A percentile compares a stretch with the other conserved stretches of the same genome.
phyloP scores from a whole-genome alignment of 495 filamentous ascomycete genomes.

The Penicillium lividum region DNA sequence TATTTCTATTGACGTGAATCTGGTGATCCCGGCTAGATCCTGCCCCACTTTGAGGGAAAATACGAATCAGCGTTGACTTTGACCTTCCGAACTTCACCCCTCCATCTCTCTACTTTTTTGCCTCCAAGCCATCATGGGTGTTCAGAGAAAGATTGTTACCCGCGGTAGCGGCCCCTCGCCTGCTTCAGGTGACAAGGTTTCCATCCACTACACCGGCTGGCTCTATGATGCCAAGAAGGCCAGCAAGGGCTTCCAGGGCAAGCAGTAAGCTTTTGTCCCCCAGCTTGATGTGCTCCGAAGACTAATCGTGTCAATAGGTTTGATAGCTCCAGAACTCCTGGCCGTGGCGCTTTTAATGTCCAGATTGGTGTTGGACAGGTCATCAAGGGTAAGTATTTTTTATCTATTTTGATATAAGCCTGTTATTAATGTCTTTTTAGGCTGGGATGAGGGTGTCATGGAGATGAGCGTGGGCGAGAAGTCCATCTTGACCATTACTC shows the following conservation, averaged over 20 bases:
- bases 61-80: conserved; percentile 5
- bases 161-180: conserved; percentile 59
- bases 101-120: background rate
- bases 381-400: conserved; percentile 66
- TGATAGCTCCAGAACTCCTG: conserved; percentile 63
- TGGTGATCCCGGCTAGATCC: background rate
- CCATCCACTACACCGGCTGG: conserved; percentile 83
- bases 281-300: no score
- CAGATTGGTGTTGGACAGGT: conserved; percentile 73
- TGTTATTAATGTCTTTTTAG: conserved; percentile 40
- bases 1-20: background rate
- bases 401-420: background rate
- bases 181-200: conserved; percentile 63
- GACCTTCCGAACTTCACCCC: conserved; percentile 1
- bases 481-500: conserved; percentile 74
- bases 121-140: conserved; percentile 50
- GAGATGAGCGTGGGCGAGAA: conserved; percentile 80
- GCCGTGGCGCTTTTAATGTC: conserved; percentile 63
- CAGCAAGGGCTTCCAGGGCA: conserved; percentile 48
- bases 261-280: conserved; percentile 37
- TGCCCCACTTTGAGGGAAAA: background rate
- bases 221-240: conserved; percentile 64
- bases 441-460: conserved; percentile 84
- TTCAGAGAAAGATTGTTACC: conserved; percentile 45
- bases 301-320: conserved; percentile 55